A percentile compares a stretch with the other conserved stretches of the same genome.
phyloP scores from a whole-genome alignment of 2,329 filamentous ascomycete genomes.

The Trichoderma atrobrunneum region DNA sequence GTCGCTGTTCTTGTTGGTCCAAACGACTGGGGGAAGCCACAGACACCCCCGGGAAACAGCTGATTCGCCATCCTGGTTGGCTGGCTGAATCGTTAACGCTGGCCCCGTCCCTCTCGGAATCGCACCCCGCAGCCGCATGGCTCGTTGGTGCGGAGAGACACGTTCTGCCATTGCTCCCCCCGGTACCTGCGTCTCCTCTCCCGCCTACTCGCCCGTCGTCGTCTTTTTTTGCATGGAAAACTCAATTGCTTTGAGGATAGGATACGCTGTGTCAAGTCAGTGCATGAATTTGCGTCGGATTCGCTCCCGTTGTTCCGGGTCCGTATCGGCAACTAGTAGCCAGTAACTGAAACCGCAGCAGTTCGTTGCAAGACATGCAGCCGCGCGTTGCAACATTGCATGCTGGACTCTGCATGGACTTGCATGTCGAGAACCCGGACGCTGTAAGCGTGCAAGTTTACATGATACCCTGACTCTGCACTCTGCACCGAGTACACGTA shows the following conservation, averaged over 20 bases:
- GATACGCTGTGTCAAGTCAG: neutral
- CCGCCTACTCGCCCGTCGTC: neutral
- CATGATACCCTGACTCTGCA: neutral
- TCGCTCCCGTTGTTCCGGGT: neutral
- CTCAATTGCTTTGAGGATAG: neutral
- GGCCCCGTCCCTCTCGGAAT: slow-evolving; percentile 3
- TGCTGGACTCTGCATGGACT: neutral
- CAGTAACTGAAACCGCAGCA: neutral
- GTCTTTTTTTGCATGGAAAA: neutral
- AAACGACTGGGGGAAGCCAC: neutral
- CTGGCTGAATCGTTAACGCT: slow-evolving; percentile 12
- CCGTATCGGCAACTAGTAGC: neutral
- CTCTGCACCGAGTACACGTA: neutral
- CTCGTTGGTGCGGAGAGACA: slow-evolving; percentile 13
- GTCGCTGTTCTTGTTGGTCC: neutral
- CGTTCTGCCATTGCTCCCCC: neutral
- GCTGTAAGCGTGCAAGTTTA: neutral
- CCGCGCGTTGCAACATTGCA: neutral
- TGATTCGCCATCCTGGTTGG: slow-evolving; percentile 7
- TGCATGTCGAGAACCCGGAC: neutral
- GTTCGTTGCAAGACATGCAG: neutral
- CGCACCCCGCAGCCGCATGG: slow-evolving; percentile 10
- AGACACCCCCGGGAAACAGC: slow-evolving; percentile 9
- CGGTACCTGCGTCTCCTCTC: slow-evolving; percentile 13
- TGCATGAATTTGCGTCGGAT: neutral